Percentiles rank a stretch among this genome's conserved stretches.
Conservation (phyloP, 1,284 basidiomycete species). For the Cryptococcus hybrid region DNA sequence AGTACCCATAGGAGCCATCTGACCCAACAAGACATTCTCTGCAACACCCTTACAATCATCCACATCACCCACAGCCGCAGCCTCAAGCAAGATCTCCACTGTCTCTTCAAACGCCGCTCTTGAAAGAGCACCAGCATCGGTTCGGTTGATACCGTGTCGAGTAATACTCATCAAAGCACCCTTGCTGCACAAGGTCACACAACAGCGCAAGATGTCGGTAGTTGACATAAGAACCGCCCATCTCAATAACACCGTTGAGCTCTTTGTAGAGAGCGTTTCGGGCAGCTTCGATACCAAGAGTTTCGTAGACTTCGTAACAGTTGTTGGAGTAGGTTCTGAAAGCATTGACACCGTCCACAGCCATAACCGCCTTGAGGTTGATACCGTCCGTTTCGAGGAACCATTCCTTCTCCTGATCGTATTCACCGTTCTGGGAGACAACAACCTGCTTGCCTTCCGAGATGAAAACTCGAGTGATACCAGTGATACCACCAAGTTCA, state of each 20-base stretch:
- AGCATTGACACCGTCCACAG: slow-evolving; percentile 92
- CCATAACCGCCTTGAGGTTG: slow-evolving; percentile 91
- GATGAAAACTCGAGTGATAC: slow-evolving; percentile 92
- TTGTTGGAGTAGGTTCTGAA: slow-evolving; percentile 93
- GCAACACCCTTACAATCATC: slow-evolving; percentile 98
- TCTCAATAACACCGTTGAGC: slow-evolving; percentile 91
- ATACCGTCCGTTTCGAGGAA: slow-evolving; percentile 96
- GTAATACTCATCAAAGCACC: slow-evolving; percentile 98
- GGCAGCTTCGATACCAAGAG: slow-evolving; percentile 98
- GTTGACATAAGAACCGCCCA: slow-evolving; percentile 99
- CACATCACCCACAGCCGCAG: slow-evolving; percentile 94
- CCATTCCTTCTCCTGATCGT: slow-evolving; percentile 72
- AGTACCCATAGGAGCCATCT: slow-evolving; percentile 98
- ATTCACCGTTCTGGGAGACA: slow-evolving; percentile 59
- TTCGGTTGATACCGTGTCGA: slow-evolving; percentile 97
- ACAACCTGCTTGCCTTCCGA: slow-evolving; percentile 78
- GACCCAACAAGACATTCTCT: slow-evolving; percentile 97
- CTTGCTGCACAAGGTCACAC: slow-evolving; percentile 94
- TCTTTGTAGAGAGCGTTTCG: slow-evolving; percentile 92
- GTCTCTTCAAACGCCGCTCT: slow-evolving; percentile 99
- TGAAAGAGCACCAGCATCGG: slow-evolving; percentile 96
- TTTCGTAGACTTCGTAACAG: slow-evolving; percentile 92
- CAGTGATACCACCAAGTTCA: slow-evolving; percentile 86
- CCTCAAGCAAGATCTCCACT: slow-evolving; percentile 98
- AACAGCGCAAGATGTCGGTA: slow-evolving; percentile 94